Base-by-base conservation (phyloP, 129 eudicot genomes). In the Kitagawia praeruptora region DNA sequence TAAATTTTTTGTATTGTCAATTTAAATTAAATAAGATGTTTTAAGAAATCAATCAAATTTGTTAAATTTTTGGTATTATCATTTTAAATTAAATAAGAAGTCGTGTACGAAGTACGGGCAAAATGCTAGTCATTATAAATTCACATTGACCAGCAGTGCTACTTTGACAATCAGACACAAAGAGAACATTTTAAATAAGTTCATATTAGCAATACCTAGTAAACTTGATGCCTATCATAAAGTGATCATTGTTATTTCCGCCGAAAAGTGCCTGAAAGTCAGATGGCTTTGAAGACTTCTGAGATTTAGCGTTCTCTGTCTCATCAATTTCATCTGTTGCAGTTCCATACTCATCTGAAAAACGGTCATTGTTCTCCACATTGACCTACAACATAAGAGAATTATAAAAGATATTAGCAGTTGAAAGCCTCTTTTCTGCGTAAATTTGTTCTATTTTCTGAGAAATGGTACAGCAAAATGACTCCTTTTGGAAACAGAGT, bases 151-250 rank as follows among this genome's bases (percentile, higher is more conserved):
- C 45, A 61, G 4, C 19, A 42, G 39, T 11, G 54, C 28, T 31
- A 70, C n/a, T 9, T 8, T 71, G 73, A 67, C 15, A 41, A 14
- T 8, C 4, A 21, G 23, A 44, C 16, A 41, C 37, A 6, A 42
- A n/a, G 6, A n/a, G 37, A 44, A 74, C 1, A n/a, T 74, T 74
- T 39, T 16, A 15, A 23, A 44, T 23, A 61, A n/a, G 37, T 61
- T 25, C 15, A 61, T 61, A 61, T 81, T 58, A 81, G 78, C 69
- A 54, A 77, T 89, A 95, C 99, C 89, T 89, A 41, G 94, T 87
- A 71, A 89, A 92, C 83, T 95, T 92, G 51, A 95, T 80, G 84
- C 97, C 96, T 13, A 95, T 82, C 95, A 92, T 84, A 78, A 95
- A 95, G 89, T 84, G 85, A 86, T 95, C 97, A 42, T 87, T 74